phyloP scores from a whole-genome alignment of 2,329 filamentous ascomycete species.

The Eutypella sp. region DNA sequence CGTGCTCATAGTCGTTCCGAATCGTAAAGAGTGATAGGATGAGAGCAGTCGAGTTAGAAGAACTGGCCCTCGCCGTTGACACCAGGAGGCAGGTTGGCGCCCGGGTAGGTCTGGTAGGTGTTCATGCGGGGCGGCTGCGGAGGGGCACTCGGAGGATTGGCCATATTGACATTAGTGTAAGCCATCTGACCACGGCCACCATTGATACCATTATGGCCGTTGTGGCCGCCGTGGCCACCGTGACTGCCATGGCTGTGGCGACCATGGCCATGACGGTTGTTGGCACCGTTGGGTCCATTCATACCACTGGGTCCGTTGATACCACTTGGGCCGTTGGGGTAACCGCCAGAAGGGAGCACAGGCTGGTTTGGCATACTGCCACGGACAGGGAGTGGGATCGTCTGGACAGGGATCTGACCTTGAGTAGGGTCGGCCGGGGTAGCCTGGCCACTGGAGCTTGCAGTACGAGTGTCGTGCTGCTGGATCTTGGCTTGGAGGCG shows the following conservation, averaged over 20 bases:
- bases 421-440: conserved; percentile 49
- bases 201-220: conserved; percentile 26
- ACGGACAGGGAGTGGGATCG: conserved; percentile 35
- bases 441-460: conserved; percentile 42
- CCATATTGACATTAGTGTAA: conserved; percentile 32
- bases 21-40: conserved; percentile 9
- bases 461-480: conserved; percentile 45
- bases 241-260: too few relatives aligned
- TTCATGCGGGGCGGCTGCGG: conserved; percentile 26
- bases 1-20: conserved; percentile 28
- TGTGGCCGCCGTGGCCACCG: conserved; percentile 28
- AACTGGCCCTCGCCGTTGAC: conserved; percentile 20
- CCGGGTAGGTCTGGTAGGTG: conserved; percentile 23
- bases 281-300: conserved; percentile 31
- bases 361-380: conserved; percentile 36
- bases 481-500: conserved; percentile 88
- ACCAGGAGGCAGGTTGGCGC: conserved; percentile 15
- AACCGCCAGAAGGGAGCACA: conserved; percentile 29
- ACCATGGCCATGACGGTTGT: too few relatives aligned
- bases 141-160: conserved; percentile 17
- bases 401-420: conserved; percentile 48
- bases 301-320: conserved; percentile 28
- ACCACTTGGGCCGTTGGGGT: conserved; percentile 26
- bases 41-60: conserved; percentile 20
- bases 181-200: conserved; percentile 26